Percentiles rank a stretch among this genome's conserved stretches.
phyloP scores from a whole-genome alignment of 2,329 filamentous ascomycete species.

The Periglandula ipomoeae region DNA sequence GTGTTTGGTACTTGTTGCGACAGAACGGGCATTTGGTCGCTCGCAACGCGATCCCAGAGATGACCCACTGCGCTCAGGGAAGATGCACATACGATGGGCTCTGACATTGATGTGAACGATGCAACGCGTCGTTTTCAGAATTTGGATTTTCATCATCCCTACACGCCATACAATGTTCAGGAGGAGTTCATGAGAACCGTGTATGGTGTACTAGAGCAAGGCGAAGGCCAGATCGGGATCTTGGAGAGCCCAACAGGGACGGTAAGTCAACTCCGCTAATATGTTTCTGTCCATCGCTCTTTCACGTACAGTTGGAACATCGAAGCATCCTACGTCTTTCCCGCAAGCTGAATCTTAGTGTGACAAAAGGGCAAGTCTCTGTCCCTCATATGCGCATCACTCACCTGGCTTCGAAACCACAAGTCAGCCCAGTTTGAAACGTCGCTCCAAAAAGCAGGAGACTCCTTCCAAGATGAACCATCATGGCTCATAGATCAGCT shows the following conservation, averaged over 20 bases:
- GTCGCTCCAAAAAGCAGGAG: constrained; percentile 34
- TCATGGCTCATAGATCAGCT: constrained; percentile 79
- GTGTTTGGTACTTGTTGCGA: not conserved
- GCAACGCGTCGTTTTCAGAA: constrained; percentile 18
- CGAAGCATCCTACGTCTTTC: too few relatives aligned
- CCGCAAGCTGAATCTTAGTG: not conserved
- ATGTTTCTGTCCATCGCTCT: not conserved
- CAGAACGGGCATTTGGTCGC: not conserved
- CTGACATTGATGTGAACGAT: constrained; percentile 8
- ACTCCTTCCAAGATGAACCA: constrained; percentile 56
- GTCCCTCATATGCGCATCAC: constrained; percentile 77
- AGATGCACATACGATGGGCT: constrained; percentile 7
- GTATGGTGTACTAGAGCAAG: constrained; percentile 64
- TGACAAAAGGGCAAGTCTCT: constrained; percentile 72
- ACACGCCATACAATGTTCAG: constrained; percentile 79
- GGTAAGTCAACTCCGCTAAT: constrained; percentile 23
- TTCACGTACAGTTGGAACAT: not conserved
- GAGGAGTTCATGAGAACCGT: constrained; percentile 77
- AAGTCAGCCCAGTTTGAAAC: constrained; percentile 53
- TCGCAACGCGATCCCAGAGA: not conserved
- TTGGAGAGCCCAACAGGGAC: constrained; percentile 90
- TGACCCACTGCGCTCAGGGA: not conserved
- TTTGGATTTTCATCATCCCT: constrained; percentile 75
- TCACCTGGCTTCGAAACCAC: constrained; percentile 85
- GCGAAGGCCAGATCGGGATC: constrained; percentile 70